Conservation (phyloP, 2,329 filamentous ascomycete genomes). For the Aspergillus clavatus region DNA sequence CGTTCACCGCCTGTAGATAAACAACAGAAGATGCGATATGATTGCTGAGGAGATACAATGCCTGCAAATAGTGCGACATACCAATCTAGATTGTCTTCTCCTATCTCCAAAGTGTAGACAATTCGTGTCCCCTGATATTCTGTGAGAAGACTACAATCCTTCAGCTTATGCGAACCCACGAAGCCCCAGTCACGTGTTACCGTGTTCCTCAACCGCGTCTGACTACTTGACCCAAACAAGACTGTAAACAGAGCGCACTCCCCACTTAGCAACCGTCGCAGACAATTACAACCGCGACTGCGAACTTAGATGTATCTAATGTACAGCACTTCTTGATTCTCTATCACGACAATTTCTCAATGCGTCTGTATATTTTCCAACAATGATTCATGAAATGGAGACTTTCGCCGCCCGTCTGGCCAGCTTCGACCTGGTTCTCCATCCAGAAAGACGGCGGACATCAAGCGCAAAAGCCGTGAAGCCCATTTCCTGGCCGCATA, state of each 20-base stretch:
- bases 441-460: conserved; percentile 61
- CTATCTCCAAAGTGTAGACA: too few relatives aligned
- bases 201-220: conserved; percentile 18
- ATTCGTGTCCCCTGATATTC: too few relatives aligned
- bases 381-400: conserved; percentile 43
- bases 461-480: conserved; percentile 59
- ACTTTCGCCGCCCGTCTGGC: conserved; percentile 72
- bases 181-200: conserved; percentile 9
- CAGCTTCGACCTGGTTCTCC: conserved; percentile 66
- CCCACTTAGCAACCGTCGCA: background rate
- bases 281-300: background rate
- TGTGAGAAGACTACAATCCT: too few relatives aligned
- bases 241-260: conserved; percentile 17
- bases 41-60: too few relatives aligned
- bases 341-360: background rate
- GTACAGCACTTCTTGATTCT: background rate
- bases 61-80: too few relatives aligned
- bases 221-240: conserved; percentile 18
- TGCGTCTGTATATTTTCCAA: background rate
- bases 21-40: too few relatives aligned
- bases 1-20: too few relatives aligned
- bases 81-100: too few relatives aligned
- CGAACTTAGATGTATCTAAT: background rate
- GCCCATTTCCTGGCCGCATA: conserved; percentile 71
- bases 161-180: too few relatives aligned